A percentile compares a stretch with the other conserved stretches of the same genome.
Evolutionary conservation across 176 grass and related monocot genomes (phyloP).

Genomic region (Tillandsia fasciculata): DNA sequence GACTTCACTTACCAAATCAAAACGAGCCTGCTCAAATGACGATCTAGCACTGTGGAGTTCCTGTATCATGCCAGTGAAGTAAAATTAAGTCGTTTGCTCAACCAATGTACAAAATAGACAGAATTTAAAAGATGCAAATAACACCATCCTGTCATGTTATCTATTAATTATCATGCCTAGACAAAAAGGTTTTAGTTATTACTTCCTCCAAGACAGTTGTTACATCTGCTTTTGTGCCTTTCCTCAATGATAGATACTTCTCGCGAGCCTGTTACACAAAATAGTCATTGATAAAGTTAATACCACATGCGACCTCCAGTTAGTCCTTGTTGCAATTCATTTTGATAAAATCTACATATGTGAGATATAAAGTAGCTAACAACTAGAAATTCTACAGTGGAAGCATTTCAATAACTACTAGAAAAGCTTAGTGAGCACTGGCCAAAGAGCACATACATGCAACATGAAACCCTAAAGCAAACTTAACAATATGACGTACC

Average conservation of each 20-base stretch:
- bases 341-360: too few relatives aligned
- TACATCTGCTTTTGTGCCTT: slow-evolving; percentile 80
- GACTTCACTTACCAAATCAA: slow-evolving; percentile 52
- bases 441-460: too few relatives aligned
- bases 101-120: neutral
- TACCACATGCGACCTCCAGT: neutral
- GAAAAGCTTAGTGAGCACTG: too few relatives aligned
- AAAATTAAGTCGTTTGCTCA: slow-evolving; percentile 9
- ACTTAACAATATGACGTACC: too few relatives aligned
- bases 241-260: slow-evolving; percentile 87
- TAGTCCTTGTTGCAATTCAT: too few relatives aligned
- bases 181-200: slow-evolving; percentile 29
- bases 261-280: slow-evolving; percentile 58
- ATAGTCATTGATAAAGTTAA: slow-evolving; percentile 16
- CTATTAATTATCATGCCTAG: slow-evolving; percentile 1
- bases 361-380: too few relatives aligned
- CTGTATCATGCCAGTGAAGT: slow-evolving; percentile 27
- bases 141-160: neutral
- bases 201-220: slow-evolving; percentile 86
- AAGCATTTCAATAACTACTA: too few relatives aligned
- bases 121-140: neutral
- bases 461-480: too few relatives aligned
- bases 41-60: slow-evolving; percentile 89
- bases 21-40: slow-evolving; percentile 98
- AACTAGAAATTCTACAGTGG: too few relatives aligned